Conservation (phyloP, 805 yeast genomes). For the Yamadazyma endophytica region DNA sequence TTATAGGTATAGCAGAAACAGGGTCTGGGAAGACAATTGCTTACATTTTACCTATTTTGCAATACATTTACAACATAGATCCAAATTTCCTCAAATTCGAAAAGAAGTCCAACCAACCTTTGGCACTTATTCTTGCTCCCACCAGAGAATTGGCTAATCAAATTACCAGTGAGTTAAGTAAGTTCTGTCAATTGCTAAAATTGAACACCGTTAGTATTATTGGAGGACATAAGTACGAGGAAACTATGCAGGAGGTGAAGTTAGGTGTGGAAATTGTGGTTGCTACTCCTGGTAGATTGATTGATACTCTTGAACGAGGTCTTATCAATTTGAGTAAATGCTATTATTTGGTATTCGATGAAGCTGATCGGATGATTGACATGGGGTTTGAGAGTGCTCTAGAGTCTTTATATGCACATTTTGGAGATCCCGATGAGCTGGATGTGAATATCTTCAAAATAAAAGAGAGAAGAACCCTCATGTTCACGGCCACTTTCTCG, state of each 20-base stretch:
- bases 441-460: slow-evolving; percentile 37
- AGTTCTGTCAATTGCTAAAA: slow-evolving; percentile 39
- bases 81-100: slow-evolving; percentile 30
- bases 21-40: slow-evolving; percentile 95
- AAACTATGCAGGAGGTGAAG: slow-evolving; percentile 55
- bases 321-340: slow-evolving; percentile 58
- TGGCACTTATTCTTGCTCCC: slow-evolving; percentile 81
- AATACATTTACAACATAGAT: slow-evolving; percentile 42
- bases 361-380: slow-evolving; percentile 94
- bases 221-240: slow-evolving; percentile 87
- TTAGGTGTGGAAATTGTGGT: slow-evolving; percentile 67
- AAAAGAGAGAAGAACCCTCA: slow-evolving; percentile 59
- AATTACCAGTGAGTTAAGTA: slow-evolving; percentile 62
- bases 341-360: slow-evolving; percentile 76
- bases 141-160: slow-evolving; percentile 93
- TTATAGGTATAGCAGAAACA: slow-evolving; percentile 90
- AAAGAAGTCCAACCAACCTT: slow-evolving; percentile 56
- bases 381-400: slow-evolving; percentile 89
- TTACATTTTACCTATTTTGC: slow-evolving; percentile 67
- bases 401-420: slow-evolving; percentile 48
- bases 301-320: slow-evolving; percentile 74
- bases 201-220: slow-evolving; percentile 62
- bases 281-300: slow-evolving; percentile 91
- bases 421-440: slow-evolving; percentile 37
- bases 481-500: slow-evolving; percentile 96